These are phyloP conservation scores for Plasmodium falciparum DNA, from an alignment of 169 alveolate species.

Conservation along the genomic window DNA sequence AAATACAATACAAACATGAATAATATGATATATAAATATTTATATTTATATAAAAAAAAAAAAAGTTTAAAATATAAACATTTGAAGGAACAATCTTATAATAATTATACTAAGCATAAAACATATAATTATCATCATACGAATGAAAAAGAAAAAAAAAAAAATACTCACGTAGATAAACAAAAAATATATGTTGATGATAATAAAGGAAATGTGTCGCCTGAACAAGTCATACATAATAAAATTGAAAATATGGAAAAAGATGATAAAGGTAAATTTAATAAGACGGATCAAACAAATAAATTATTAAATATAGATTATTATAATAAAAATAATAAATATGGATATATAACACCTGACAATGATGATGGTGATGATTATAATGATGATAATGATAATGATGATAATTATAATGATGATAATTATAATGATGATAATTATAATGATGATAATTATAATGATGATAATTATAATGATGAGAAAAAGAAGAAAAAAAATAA, in stretches of 20 bases:
- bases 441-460: no score
- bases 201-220: background rate
- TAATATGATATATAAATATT: slow-evolving; percentile 32
- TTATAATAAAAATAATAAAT: no score
- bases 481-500: background rate
- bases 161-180: background rate
- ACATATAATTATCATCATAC: no score
- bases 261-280: no score
- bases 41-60: slow-evolving; percentile 21
- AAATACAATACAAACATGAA: slow-evolving; percentile 31
- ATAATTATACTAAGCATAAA: background rate
- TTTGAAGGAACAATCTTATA: background rate
- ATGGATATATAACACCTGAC: no score
- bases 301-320: no score
- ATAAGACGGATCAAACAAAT: no score
- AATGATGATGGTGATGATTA: no score
- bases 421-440: no score
- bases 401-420: no score
- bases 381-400: no score
- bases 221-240: background rate
- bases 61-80: background rate
- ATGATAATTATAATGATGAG: background rate
- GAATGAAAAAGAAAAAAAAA: background rate
- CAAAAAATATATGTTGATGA: background rate
- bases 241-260: background rate